phyloP scores from a whole-genome alignment of 768 basidiomycete species.

The Ephemerocybe angulata region DNA sequence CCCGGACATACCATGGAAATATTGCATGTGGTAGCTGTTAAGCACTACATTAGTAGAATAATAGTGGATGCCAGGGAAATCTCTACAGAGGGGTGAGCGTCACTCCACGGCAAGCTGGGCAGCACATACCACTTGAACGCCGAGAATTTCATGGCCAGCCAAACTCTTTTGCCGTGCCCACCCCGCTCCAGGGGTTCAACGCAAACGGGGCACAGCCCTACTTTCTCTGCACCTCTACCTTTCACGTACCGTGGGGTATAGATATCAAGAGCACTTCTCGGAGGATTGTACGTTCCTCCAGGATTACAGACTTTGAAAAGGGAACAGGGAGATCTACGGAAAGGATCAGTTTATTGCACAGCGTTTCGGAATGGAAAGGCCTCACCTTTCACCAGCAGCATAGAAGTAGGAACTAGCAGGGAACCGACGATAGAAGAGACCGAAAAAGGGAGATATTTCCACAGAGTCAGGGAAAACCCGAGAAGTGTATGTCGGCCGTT shows the following conservation, averaged over 20 bases:
- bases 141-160: conserved; percentile 78
- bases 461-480: conserved; percentile 53
- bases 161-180: conserved; percentile 59
- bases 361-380: background rate
- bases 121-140: conserved; percentile 73
- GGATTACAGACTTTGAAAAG: conserved; percentile 35
- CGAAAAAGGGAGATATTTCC: conserved; percentile 45
- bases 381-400: conserved; percentile 37
- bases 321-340: conserved; percentile 31
- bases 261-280: conserved; percentile 58
- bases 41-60: background rate
- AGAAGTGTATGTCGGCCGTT: too few relatives aligned
- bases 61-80: background rate
- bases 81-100: background rate
- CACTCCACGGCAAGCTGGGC: background rate
- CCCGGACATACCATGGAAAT: conserved; percentile 57
- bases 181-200: conserved; percentile 56
- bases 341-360: background rate
- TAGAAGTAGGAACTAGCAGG: conserved; percentile 58
- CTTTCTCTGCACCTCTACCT: conserved; percentile 63
- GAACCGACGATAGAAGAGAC: conserved; percentile 69
- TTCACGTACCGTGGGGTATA: conserved; percentile 78
- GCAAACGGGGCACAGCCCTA: conserved; percentile 78
- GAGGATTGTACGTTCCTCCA: conserved; percentile 56
- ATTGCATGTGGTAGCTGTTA: conserved; percentile 78